Base-by-base conservation (phyloP, 306 rosid species). In the Boehmeria nivea region DNA sequence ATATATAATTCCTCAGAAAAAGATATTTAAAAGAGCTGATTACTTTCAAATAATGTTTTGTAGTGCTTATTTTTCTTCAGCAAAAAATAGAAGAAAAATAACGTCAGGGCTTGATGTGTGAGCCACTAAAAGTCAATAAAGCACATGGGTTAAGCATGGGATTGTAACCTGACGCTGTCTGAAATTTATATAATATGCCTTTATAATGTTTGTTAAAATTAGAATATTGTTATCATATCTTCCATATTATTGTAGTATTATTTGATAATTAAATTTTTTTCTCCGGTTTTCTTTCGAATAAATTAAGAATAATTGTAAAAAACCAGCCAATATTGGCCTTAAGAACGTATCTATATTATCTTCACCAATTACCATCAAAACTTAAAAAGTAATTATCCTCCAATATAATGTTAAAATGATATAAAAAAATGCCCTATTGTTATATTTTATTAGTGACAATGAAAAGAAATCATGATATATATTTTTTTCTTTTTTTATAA, bases 141-240 rank as follows among this genome's bases (percentile, higher is more conserved):
- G 59, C 43, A 53, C 42, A 53, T 53, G 59, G 38, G 59, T 18
- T 18, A 12, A 33, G 43, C 59, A 17, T 20, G 40, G 39, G 26
- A 53, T 53, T 17, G 24, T 18, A 17, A 53, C 12, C 10, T 31
- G 23, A 34, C 12, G 25, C 12, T 31, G 8, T 12, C 57, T 17
- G 53, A 48, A 4, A 48, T 22, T 11, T 48, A 22, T 48, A n/a
- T 19, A 7, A 44, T 44, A 44, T 44, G 2, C 1, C 12, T 22
- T 19, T 44, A 18, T 44, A 17, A 44, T 44, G 6, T 19, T 8
- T 3, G 8, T 3, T 44, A 18, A 43, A 14, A 44, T 1, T 8
- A 44, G 16, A 19, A n/a, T 44, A 9, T 20, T 44, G 3, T 7
- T 10, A 18, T 10, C 20, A 6, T 19, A 16, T 0, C 50, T 3